Evolutionary conservation across 1,139 yeast genomes (phyloP).

Genomic region (Fermentozyma sake): DNA sequence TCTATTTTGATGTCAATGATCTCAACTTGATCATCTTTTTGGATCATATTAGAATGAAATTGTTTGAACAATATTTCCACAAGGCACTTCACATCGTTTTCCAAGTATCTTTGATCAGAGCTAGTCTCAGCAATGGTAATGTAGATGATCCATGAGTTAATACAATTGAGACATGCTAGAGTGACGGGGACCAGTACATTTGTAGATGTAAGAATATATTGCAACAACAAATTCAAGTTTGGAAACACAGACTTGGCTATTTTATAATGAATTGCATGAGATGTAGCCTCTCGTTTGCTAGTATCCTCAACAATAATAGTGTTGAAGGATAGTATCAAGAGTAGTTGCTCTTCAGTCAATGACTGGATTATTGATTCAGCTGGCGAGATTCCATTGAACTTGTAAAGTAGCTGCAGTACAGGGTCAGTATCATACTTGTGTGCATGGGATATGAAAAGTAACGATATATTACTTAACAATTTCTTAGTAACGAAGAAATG

Average conservation of each 20-base stretch:
- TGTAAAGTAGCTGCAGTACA: slow-evolving; percentile 5
- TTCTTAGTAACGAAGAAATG: slow-evolving; percentile 28
- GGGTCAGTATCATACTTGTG: slow-evolving; percentile 5
- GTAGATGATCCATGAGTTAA: slow-evolving; percentile 33
- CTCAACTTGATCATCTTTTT: slow-evolving; percentile 3
- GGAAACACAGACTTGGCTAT: slow-evolving; percentile 9
- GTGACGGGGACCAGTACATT: no score
- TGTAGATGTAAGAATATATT: slow-evolving; percentile 4
- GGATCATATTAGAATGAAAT: slow-evolving; percentile 11
- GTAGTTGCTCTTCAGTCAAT: slow-evolving; percentile 6
- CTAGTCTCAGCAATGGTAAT: slow-evolving; percentile 31
- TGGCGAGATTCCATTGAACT: no score
- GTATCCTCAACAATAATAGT: slow-evolving; percentile 58
- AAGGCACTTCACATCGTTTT: slow-evolving; percentile 14
- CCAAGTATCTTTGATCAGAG: slow-evolving; percentile 30
- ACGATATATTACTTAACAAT: slow-evolving; percentile 48
- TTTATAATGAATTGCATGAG: slow-evolving; percentile 8
- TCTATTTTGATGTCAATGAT: slow-evolving; percentile 14
- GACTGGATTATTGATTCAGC: slow-evolving; percentile 1
- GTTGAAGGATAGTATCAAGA: slow-evolving; percentile 11
- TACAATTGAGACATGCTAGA: slow-evolving; percentile 28
- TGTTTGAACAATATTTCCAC: slow-evolving; percentile 18
- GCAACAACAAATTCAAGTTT: slow-evolving; percentile 5
- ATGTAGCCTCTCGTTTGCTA: slow-evolving; percentile 25
- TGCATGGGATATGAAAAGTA: slow-evolving; percentile 35